Conservation (phyloP, 2,329 filamentous ascomycete species). For the Fusarium metavorans region DNA sequence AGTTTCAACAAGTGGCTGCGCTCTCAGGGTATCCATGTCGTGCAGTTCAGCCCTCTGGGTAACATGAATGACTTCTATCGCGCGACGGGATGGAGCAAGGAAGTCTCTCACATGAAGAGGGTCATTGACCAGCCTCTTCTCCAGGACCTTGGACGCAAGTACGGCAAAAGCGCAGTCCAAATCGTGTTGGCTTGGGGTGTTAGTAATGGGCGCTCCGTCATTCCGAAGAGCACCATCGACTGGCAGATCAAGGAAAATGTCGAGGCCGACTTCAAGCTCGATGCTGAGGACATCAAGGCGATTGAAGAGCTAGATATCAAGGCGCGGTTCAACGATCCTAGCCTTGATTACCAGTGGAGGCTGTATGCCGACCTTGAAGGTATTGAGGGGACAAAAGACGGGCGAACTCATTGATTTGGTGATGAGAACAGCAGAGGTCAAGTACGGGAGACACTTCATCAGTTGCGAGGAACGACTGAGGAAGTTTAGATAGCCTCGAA, state of each 20-base stretch:
- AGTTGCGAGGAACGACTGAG: no score
- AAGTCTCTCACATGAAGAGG: conserved; percentile 43
- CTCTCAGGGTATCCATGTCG: conserved; percentile 31
- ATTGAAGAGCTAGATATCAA: background rate
- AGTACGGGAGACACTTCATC: no score
- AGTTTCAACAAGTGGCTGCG: background rate
- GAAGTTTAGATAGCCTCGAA: no score
- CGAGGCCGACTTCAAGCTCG: conserved; percentile 19
- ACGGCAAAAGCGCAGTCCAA: conserved; percentile 49
- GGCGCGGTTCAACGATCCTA: background rate
- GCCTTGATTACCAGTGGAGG: background rate
- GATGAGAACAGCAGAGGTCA: no score
- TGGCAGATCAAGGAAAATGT: conserved; percentile 46
- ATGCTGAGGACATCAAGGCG: background rate
- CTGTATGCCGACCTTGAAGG: background rate
- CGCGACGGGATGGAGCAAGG: conserved; percentile 45
- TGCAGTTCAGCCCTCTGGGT: conserved; percentile 51
- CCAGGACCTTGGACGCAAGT: conserved; percentile 42
- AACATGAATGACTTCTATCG: conserved; percentile 51
- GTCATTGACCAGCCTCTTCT: conserved; percentile 45
- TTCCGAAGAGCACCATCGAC: conserved; percentile 52
- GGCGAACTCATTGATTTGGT: background rate
- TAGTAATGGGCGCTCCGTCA: conserved; percentile 48
- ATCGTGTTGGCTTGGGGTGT: conserved; percentile 52
- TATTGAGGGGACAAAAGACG: background rate